Percentiles rank a stretch among this genome's conserved stretches.
Evolutionary conservation across 768 basidiomycete genomes (phyloP).

Genomic region (Lactifluus subvellereus): DNA sequence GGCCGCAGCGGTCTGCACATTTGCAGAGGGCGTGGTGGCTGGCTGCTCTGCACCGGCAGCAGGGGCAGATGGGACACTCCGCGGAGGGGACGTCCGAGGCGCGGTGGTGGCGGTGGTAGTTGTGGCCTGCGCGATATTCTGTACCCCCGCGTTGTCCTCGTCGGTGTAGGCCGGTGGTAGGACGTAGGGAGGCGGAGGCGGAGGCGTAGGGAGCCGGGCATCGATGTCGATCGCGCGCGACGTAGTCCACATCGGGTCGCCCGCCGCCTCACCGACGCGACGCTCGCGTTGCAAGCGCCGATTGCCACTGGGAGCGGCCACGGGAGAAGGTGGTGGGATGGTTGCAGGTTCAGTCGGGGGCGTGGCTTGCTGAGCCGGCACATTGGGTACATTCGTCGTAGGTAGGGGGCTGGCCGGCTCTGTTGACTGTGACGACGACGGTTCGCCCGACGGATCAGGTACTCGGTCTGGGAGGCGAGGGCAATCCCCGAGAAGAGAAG

Average conservation of each 20-base stretch:
- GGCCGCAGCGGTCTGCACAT: too few species aligned
- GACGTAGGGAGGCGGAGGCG: not conserved
- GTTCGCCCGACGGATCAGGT: not conserved
- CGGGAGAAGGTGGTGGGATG: not conserved
- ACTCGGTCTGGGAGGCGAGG: too few species aligned
- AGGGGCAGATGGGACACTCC: not conserved
- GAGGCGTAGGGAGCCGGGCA: too few species aligned
- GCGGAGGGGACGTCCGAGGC: not conserved
- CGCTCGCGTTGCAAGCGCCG: constrained; percentile 12
- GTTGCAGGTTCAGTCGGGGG: not conserved
- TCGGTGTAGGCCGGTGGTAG: not conserved
- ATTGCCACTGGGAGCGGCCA: not conserved
- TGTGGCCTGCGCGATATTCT: not conserved
- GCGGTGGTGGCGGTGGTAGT: too few species aligned
- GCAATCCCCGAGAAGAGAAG: not conserved
- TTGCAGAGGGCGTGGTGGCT: too few species aligned
- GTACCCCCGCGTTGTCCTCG: not conserved
- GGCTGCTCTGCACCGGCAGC: not conserved
- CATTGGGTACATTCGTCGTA: not conserved
- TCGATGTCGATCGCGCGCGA: not conserved
- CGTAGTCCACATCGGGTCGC: constrained; percentile 14
- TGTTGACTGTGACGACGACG: not conserved
- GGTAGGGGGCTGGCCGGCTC: not conserved
- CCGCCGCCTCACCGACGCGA: not conserved
- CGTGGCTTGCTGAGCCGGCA: not conserved